Percentiles rank a stretch among this genome's conserved stretches.
phyloP scores from a whole-genome alignment of 192 early-diverging fungal species.

The Phlyctochytrium planicorne region DNA sequence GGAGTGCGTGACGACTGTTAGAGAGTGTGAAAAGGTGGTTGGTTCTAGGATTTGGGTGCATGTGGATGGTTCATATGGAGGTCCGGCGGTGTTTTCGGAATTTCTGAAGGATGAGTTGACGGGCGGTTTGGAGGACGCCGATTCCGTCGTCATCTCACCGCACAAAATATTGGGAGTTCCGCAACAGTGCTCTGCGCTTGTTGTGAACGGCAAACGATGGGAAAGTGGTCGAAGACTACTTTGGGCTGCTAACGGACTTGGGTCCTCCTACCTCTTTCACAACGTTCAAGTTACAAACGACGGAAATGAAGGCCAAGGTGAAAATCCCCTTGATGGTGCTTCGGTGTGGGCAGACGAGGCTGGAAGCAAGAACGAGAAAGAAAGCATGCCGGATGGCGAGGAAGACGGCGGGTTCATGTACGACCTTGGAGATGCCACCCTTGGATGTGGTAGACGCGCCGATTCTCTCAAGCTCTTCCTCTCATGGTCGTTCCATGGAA shows the following conservation, averaged over 20 bases:
- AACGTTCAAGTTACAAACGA: not conserved
- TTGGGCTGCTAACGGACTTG: constrained; percentile 66
- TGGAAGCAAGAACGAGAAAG: constrained; percentile 10
- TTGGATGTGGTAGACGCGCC: constrained; percentile 77
- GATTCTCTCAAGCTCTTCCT: constrained; percentile 81
- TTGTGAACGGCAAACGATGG: constrained; percentile 49
- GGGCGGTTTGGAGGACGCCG: constrained; percentile 37
- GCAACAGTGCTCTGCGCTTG: constrained; percentile 73
- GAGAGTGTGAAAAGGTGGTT: not conserved
- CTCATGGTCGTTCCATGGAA: constrained; percentile 74
- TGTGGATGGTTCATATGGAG: constrained; percentile 80
- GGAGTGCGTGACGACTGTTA: constrained; percentile 46
- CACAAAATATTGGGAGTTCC: constrained; percentile 83
- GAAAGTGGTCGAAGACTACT: constrained; percentile 18
- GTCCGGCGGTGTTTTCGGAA: constrained; percentile 63
- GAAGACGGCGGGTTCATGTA: constrained; percentile 40
- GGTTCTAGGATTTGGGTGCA: constrained; percentile 43
- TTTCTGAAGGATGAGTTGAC: constrained; percentile 6
- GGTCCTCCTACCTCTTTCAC: constrained; percentile 70
- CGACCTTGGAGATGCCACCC: constrained; percentile 73
- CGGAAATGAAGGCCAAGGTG: not conserved
- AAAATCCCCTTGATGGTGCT: not conserved
- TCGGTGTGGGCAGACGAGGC: no score
- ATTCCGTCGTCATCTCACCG: constrained; percentile 75
- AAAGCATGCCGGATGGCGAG: constrained; percentile 7